Evolutionary conservation across 2,329 filamentous ascomycete species (phyloP), one percentile per base, ranked within the genome.

Genomic region (Apiospora rasikravindrae): DNA sequence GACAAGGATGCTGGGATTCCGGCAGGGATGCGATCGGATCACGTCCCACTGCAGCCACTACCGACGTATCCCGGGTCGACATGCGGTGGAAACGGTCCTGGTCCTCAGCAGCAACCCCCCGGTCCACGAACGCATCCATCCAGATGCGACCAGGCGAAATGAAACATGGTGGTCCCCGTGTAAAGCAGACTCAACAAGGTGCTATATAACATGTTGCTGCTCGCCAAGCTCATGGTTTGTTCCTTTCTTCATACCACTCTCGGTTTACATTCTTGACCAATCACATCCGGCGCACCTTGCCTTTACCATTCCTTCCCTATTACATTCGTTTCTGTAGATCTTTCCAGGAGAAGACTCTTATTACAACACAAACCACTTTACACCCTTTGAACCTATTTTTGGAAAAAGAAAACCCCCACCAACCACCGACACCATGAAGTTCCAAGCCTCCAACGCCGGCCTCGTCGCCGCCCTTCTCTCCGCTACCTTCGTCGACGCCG

Each of bases 311-410:
- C 29, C 22, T 64, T 64, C 29, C 33, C 57, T 64, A 64, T 64
- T 64, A 64, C 57, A 64, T 64, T 64, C 57, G 57, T 64, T 64
- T 64, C 57, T 64, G 57, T 64, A 40, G 8, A 64, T 64, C 57
- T 64, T 64, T 64, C 57, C 57, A 64, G 57, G 57, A 64, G 57
- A 64, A 64, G 57, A 64, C 29, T 33, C 13, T n/a, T 29, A 29
- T 53, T n/a, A n/a, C n/a, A n/a, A n/a, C n/a, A 29, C 29, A 3
- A n/a, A 11, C 6, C 10, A 37, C n/a, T n/a, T n/a, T n/a, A 37
- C 33, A 13, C 11, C 33, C 11, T 64, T 40, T 64, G 10, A 33
- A n/a, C 16, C 29, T n/a, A 22, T 57, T 57, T 14, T 29, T 37
- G 10, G n/a, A n/a, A n/a, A n/a, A 22, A 61, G 4, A 7, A 33